Evolutionary conservation across 2,329 filamentous ascomycete species (phyloP).

Genomic region (Talaromyces sp.): DNA sequence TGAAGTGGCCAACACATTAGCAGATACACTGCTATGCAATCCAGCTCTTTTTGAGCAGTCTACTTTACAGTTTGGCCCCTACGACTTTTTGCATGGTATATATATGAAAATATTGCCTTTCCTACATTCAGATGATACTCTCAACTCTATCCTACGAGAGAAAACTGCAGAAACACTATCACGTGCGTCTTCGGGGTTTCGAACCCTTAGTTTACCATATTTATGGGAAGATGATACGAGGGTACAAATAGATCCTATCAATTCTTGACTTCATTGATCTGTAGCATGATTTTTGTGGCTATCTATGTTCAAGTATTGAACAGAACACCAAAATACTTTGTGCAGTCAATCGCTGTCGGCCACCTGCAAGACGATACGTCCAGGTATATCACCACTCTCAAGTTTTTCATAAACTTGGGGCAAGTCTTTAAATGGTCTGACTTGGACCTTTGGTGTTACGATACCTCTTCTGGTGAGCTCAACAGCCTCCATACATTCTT

Average conservation of each 20-base stretch:
- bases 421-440: conserved; percentile 44
- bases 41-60: not conserved
- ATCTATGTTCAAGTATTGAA: not conserved
- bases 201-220: conserved; percentile 15
- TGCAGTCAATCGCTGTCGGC: conserved; percentile 23
- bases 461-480: conserved; percentile 42
- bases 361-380: conserved; percentile 44
- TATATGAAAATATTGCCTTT: conserved; percentile 32
- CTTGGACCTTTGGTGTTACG: conserved; percentile 42
- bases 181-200: conserved; percentile 25
- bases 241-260: not conserved
- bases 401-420: conserved; percentile 44
- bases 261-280: not conserved
- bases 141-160: conserved; percentile 28
- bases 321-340: too few relatives aligned
- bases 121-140: conserved; percentile 25
- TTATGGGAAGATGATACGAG: not conserved
- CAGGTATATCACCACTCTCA: conserved; percentile 44
- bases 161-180: conserved; percentile 31
- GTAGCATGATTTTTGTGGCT: not conserved
- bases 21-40: conserved; percentile 28
- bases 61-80: conserved; percentile 25
- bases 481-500: conserved; percentile 48
- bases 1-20: conserved; percentile 32
- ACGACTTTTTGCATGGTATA: conserved; percentile 30